Evolutionary conservation across 768 basidiomycete genomes (phyloP), one percentile per base, ranked within the genome.

Genomic region (Cyclocybe cylindracea): DNA sequence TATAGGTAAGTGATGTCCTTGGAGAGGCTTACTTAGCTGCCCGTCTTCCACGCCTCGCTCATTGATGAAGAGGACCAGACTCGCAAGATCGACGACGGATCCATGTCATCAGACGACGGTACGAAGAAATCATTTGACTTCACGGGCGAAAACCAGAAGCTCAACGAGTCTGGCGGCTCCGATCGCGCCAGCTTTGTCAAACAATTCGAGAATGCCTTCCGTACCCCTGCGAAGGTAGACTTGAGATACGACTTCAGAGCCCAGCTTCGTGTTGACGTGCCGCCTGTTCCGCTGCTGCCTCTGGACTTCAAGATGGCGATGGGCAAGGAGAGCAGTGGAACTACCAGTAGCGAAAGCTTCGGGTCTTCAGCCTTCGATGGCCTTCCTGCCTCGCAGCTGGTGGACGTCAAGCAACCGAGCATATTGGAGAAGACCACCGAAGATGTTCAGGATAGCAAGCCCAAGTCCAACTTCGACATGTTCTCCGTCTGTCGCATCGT

Each of bases 121-220:
- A 91, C 89, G 0, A 89, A 85, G 70, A 86, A 80, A 59, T 87
- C 85, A 1, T 93, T 92, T 54, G 90, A 93, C 61, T 93, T 92
- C 61, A 93, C 91, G 0, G 87, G 85, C 36, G 91, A 91, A 64
- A 67, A 91, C 46, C 70, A 78, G 66, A 83, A 73, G 59, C 74
- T 92, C 44, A 85, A 86, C 47, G 84, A 88, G 58, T 85, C 83
- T 5, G 86, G 86, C 33, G 87, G 61, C 1, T 84, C 83, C 1
- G 84, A 89, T 61, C 71, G 88, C 8, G 73, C 67, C 9, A 91
- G 89, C 66, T 93, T 93, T 61, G 85, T 92, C 3, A 87, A 91
- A 65, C 85, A 93, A 67, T 70, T 91, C 18, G 90, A 91, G 70
- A 84, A 76, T 46, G 89, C 89, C 1, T 92, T 92, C 74, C 77